Base-by-base conservation (phyloP, 805 yeast species). In the Starmera quercuum region DNA sequence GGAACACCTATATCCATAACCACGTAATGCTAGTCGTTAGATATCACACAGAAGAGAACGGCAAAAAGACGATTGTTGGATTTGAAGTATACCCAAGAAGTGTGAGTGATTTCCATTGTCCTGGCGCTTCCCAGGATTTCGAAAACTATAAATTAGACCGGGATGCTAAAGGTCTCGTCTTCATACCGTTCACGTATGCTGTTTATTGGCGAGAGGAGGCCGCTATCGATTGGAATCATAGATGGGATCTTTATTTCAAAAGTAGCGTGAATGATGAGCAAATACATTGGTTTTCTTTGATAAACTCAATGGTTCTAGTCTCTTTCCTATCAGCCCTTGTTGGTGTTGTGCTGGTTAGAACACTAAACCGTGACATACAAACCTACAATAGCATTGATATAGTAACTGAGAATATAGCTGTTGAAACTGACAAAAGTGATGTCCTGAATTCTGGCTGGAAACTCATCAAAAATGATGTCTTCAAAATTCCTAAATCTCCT, bases 1-100 rank as follows among this genome's bases (percentile, higher is more conserved):
- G 66, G n/a, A 69, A 70, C 31, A 63, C 78, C 5, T 82, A 73
- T 50, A 41, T 86, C 20, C 75, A 87, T 56, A 86, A 84, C 52
- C 95, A 87, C 53, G 76, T 82, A 8, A 81, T 81, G 80, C 48
- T 86, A 35, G 90, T 87, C 11, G 67, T 86, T 28, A 68, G 95
- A 47, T 83, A 75, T 59, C 81, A 84, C 45, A 60, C 61, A 32
- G 63, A 70, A 39, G 55, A 63, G 50, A 59, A 64, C 21, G 57
- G 59, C 13, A 55, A 59, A 32, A 64, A 68, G 42, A 66, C 83
- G 4, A 83, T 86, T 45, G 95, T 86, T 14, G 96, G 95, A 0
- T 83, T 87, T 46, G 96, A 86, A 58, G 83, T 85, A 11, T 86
- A 86, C 51, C 95, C 95, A 9, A 79, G 75, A 52, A 81, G 92